phyloP scores from a whole-genome alignment of 2,329 filamentous ascomycete species.

The Fusarium aywerte region DNA sequence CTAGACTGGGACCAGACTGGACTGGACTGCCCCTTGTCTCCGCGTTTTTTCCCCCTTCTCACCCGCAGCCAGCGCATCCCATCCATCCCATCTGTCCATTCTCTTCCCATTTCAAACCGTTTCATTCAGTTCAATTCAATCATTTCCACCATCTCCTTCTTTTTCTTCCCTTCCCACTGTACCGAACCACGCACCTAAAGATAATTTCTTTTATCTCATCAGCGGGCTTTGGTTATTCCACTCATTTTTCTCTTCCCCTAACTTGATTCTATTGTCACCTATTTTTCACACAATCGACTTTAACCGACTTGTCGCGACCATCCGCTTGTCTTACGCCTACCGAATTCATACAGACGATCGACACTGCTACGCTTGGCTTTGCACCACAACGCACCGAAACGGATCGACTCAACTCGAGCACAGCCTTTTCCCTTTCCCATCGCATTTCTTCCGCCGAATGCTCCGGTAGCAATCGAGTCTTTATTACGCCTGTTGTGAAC shows the following conservation, averaged over 20 bases:
- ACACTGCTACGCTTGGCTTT: constrained; percentile 28
- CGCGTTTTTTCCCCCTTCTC: constrained; percentile 38
- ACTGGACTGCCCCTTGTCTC: constrained; percentile 38
- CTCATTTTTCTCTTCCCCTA: constrained; percentile 40
- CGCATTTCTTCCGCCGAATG: constrained; percentile 39
- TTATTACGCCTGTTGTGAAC: constrained; percentile 12
- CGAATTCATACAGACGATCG: constrained; percentile 33
- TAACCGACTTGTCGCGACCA: constrained; percentile 18
- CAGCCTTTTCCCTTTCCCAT: constrained; percentile 25
- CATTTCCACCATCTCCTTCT: constrained; percentile 31
- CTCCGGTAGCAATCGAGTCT: constrained; percentile 47
- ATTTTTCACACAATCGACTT: constrained; percentile 36
- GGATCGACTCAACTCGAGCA: constrained; percentile 16
- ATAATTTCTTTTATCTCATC: constrained; percentile 26
- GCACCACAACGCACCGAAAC: constrained; percentile 15
- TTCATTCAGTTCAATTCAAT: constrained; percentile 33
- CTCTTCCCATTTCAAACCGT: constrained; percentile 37
- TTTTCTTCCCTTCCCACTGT: constrained; percentile 34
- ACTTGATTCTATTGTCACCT: constrained; percentile 28
- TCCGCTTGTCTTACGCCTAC: constrained; percentile 18
- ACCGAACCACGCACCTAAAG: constrained; percentile 30
- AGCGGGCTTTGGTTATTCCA: constrained; percentile 39
- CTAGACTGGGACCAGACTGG: constrained; percentile 25
- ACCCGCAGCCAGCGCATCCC: constrained; percentile 37
- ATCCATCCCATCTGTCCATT: constrained; percentile 35